These are phyloP conservation scores for Didymella glomerata DNA, from an alignment of 2,329 filamentous ascomycete genomes.

Conservation along the genomic window DNA sequence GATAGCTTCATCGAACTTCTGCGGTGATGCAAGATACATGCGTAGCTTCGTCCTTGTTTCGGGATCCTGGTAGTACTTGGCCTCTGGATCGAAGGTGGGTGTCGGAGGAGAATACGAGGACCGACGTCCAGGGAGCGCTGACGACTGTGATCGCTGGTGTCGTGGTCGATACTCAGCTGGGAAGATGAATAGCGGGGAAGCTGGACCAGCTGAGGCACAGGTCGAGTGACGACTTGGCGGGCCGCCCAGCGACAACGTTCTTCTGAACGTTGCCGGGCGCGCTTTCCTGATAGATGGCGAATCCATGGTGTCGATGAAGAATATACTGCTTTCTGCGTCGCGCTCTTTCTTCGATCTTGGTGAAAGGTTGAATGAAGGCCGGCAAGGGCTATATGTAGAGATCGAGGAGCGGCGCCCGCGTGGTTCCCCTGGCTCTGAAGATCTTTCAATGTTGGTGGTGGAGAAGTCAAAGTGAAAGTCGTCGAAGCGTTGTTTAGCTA, in stretches of 20 bases:
- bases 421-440: constrained; percentile 25
- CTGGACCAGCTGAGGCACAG: constrained; percentile 58
- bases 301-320: constrained; percentile 37
- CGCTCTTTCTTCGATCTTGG: constrained; percentile 26
- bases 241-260: constrained; percentile 76
- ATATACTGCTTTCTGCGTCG: constrained; percentile 34
- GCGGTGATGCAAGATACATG: constrained; percentile 84
- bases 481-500: constrained; percentile 42
- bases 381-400: constrained; percentile 32
- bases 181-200: constrained; percentile 44
- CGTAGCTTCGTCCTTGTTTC: constrained; percentile 86
- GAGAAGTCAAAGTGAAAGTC: constrained; percentile 46
- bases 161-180: constrained; percentile 33
- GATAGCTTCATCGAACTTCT: constrained; percentile 94
- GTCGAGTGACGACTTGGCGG: constrained; percentile 66
- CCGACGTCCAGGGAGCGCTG: constrained; percentile 40
- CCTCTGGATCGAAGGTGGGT: constrained; percentile 67
- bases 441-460: constrained; percentile 13
- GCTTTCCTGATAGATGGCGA: constrained; percentile 25
- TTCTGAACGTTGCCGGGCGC: constrained; percentile 57
- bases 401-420: constrained; percentile 30
- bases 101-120: constrained; percentile 38
- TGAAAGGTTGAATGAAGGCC: constrained; percentile 22
- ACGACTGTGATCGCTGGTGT: constrained; percentile 44
- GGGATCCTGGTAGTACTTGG: constrained; percentile 88